phyloP scores from a whole-genome alignment of 805 yeast genomes.

The Suhomyces prunicola region DNA sequence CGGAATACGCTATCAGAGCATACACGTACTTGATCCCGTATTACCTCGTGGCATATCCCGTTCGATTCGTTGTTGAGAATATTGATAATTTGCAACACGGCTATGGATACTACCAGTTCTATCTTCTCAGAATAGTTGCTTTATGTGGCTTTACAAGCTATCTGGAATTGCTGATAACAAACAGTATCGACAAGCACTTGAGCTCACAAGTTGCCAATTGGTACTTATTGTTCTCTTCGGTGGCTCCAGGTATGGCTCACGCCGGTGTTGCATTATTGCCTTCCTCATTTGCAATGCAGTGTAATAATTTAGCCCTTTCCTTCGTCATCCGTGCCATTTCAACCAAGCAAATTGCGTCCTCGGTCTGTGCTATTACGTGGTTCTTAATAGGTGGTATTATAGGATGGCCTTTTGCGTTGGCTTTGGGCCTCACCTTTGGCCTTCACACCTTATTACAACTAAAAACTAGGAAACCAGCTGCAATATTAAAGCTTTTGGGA shows the following conservation, averaged over 20 bases:
- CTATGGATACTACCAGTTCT: slow-evolving; percentile 42
- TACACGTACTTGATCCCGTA: slow-evolving; percentile 70
- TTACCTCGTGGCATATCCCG: slow-evolving; percentile 26
- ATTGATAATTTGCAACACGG: slow-evolving; percentile 13
- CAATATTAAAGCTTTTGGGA: slow-evolving; percentile 10
- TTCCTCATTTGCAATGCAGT: slow-evolving; percentile 63
- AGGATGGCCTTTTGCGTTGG: slow-evolving; percentile 90
- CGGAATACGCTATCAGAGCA: slow-evolving; percentile 81
- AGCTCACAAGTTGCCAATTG: slow-evolving; percentile 46
- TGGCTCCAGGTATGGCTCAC: slow-evolving; percentile 83
- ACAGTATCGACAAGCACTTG: slow-evolving; percentile 35
- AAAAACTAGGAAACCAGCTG: slow-evolving; percentile 6
- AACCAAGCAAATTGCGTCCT: slow-evolving; percentile 5
- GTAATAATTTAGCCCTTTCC: slow-evolving; percentile 45
- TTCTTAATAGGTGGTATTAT: slow-evolving; percentile 66
- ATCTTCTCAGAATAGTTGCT: slow-evolving; percentile 45
- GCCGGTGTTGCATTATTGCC: slow-evolving; percentile 86
- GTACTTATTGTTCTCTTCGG: slow-evolving; percentile 59
- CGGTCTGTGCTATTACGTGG: slow-evolving; percentile 36
- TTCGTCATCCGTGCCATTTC: slow-evolving; percentile 27
- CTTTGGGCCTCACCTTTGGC: slow-evolving; percentile 59
- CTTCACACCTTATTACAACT: slow-evolving; percentile 26
- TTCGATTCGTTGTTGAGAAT: slow-evolving; percentile 4
- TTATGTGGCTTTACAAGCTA: slow-evolving; percentile 35
- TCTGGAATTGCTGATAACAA: slow-evolving; percentile 54